phyloP scores from a whole-genome alignment of 352 stramenopile species.

The Globisporangium viniferum region DNA sequence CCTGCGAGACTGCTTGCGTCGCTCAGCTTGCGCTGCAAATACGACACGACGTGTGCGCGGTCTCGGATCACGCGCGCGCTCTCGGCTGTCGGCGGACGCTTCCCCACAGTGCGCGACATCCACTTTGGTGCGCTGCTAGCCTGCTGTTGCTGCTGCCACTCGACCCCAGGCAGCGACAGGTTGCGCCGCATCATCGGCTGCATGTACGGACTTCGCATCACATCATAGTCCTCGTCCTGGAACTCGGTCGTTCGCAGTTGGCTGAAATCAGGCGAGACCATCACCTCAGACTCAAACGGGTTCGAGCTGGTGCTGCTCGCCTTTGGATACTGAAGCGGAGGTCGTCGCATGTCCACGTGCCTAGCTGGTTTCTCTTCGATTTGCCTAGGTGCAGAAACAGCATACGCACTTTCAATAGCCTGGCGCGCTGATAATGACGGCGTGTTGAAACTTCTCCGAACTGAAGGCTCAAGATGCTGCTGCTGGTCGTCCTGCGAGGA shows the following conservation, averaged over 20 bases:
- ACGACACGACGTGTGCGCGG: constrained; percentile 81
- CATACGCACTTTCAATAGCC: not conserved
- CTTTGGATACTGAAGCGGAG: constrained; percentile 7
- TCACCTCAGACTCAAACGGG: constrained; percentile 14
- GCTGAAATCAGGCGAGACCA: constrained; percentile 21
- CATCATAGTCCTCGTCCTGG: constrained; percentile 17
- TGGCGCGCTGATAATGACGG: not conserved
- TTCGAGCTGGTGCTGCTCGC: constrained; percentile 13
- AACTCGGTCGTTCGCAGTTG: constrained; percentile 15
- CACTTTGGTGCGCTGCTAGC: constrained; percentile 9
- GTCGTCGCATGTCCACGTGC: constrained; percentile 11
- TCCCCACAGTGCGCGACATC: constrained; percentile 14
- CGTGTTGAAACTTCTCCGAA: not conserved
- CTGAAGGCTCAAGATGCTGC: not conserved
- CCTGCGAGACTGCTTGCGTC: constrained; percentile 73
- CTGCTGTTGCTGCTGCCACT: constrained; percentile 15
- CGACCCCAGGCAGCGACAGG: constrained; percentile 31
- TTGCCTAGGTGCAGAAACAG: not conserved
- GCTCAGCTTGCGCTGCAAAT: constrained; percentile 82
- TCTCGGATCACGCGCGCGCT: constrained; percentile 77
- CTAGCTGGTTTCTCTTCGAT: not conserved
- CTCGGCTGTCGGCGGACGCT: constrained; percentile 25
- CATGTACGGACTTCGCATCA: constrained; percentile 11
- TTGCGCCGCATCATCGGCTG: constrained; percentile 37
- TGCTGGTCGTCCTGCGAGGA: not conserved